Evolutionary conservation across 2,329 filamentous ascomycete genomes (phyloP).

Genomic region (Claviceps cyperi): DNA sequence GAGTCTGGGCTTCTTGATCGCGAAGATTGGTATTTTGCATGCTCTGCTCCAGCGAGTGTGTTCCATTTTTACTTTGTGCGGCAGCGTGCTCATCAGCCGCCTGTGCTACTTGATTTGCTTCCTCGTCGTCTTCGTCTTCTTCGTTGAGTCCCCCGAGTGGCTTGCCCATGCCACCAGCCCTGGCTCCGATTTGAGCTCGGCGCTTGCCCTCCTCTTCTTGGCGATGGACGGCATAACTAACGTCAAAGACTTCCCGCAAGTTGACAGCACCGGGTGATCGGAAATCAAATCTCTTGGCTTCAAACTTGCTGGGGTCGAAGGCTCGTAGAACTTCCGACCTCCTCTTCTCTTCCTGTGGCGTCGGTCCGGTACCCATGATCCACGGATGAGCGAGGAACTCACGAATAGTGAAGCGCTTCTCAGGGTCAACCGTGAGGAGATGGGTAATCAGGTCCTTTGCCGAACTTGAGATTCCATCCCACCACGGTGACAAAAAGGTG

Average conservation of each 20-base stretch:
- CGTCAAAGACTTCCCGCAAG: constrained; percentile 91
- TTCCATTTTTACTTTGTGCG: constrained; percentile 27
- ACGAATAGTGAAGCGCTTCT: constrained; percentile 84
- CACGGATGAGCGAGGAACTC: constrained; percentile 93
- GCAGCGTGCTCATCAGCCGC: constrained; percentile 43
- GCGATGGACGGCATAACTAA: constrained; percentile 92
- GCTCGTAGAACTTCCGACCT: constrained; percentile 33
- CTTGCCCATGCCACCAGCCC: constrained; percentile 47
- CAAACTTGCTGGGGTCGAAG: constrained; percentile 40
- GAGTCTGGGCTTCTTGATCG: constrained; percentile 24
- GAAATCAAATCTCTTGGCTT: constrained; percentile 71
- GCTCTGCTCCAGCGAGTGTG: constrained; percentile 69
- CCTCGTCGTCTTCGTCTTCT: constrained; percentile 41
- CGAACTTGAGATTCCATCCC: constrained; percentile 93
- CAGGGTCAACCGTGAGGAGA: constrained; percentile 83
- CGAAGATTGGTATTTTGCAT: constrained; percentile 71
- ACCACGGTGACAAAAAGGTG: constrained; percentile 96
- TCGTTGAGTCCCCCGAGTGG: constrained; percentile 53
- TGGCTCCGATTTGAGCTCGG: constrained; percentile 67
- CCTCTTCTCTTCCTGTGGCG: constrained; percentile 45
- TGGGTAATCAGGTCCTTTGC: constrained; percentile 92
- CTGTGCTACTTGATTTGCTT: not conserved
- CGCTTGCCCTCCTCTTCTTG: constrained; percentile 94
- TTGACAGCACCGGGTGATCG: constrained; percentile 90
- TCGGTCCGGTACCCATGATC: constrained; percentile 55